Percentiles rank a stretch among this genome's conserved stretches.
phyloP scores from a whole-genome alignment of 2,329 filamentous ascomycete species.

The Cladosporium cucumerinum region DNA sequence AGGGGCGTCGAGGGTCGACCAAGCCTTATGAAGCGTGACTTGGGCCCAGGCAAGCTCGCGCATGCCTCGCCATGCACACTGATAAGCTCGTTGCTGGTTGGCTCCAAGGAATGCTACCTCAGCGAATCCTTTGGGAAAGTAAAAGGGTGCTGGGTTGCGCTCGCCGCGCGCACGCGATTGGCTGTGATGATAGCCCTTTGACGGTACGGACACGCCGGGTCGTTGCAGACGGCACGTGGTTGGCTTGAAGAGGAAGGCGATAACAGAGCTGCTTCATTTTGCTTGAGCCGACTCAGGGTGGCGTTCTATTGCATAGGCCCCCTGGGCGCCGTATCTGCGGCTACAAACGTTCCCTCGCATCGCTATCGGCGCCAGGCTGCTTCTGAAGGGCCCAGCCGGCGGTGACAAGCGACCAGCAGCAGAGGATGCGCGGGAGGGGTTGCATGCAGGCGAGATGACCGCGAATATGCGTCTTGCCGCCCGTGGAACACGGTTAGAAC shows the following conservation, averaged over 20 bases:
- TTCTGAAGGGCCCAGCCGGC: neutral
- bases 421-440: neutral
- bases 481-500: neutral
- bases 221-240: neutral
- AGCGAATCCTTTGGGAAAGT: neutral
- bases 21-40: conserved; percentile 11
- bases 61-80: neutral
- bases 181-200: conserved; percentile 2
- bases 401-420: neutral
- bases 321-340: neutral
- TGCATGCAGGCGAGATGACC: neutral
- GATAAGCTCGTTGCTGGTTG: conserved; percentile 11
- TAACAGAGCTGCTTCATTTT: neutral
- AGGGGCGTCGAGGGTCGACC: neutral
- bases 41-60: neutral
- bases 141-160: neutral
- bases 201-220: neutral
- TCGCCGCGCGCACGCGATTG: neutral
- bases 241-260: conserved; percentile 5
- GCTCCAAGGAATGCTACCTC: conserved; percentile 3
- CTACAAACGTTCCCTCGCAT: too few species aligned
- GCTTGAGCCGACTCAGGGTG: neutral
- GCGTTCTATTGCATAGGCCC: neutral
- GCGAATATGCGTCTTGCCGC: neutral
- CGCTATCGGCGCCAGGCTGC: neutral